Evolutionary conservation across 345 rosid species (phyloP).

Genomic region (Salix caprea): DNA sequence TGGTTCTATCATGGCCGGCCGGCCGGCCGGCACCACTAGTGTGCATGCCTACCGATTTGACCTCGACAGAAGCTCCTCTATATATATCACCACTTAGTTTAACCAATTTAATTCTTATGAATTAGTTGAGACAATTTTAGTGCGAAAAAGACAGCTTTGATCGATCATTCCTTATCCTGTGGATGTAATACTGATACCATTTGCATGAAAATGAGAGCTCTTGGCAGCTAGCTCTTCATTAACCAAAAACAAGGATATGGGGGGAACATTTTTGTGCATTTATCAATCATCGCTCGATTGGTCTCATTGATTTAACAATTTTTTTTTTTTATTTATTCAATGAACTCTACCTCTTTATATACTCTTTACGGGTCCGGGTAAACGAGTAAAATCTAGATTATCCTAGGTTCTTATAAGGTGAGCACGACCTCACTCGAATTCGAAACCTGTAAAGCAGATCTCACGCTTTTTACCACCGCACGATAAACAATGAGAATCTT

Average conservation of each 20-base stretch:
- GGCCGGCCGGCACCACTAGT: slow-evolving; percentile 22
- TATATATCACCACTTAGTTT: not conserved
- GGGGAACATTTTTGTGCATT: too few species aligned
- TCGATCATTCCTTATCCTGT: too few species aligned
- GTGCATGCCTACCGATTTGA: not conserved
- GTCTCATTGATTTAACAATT: too few species aligned
- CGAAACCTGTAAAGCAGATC: fast-evolving
- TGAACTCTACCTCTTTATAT: too few species aligned
- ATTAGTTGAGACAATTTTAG: not conserved
- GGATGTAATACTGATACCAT: too few species aligned
- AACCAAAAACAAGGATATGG: too few species aligned
- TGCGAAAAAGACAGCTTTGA: not conserved
- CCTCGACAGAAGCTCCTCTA: not conserved
- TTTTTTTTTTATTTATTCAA: too few species aligned
- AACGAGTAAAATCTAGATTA: fast-evolving
- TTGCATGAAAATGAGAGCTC: too few species aligned
- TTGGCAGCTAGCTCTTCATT: too few species aligned
- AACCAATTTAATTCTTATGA: not conserved
- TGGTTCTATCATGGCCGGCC: slow-evolving; percentile 9
- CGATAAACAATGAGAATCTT: not conserved
- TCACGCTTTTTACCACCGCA: too few species aligned
- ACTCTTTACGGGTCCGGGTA: too few species aligned
- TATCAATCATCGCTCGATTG: too few species aligned
- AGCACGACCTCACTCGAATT: fast-evolving
- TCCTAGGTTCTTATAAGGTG: fast-evolving